A percentile compares a stretch with the other conserved stretches of the same genome.
These are phyloP conservation scores for Triticum aestivum DNA, from an alignment of 176 grass and related monocot genomes.

Conservation along the genomic window IWGSC_CS_RefSeq_v2.1 NC_057813.1:66978713-66979212, in stretches of 20 bases:
- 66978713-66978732: constrained; percentile 76
- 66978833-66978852: constrained; percentile 19
- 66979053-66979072: neutral
- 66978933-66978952: constrained; percentile 94
- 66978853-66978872: constrained; percentile 35
- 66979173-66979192: neutral
- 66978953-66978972: constrained; percentile 88
- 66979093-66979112: neutral
- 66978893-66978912: constrained; percentile 47
- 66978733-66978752: constrained; percentile 90
- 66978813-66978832: constrained; percentile 26
- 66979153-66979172: neutral
- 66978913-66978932: constrained; percentile 93
- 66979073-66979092: neutral
- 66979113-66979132: neutral
- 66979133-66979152: neutral
- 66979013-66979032: neutral
- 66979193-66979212: neutral
- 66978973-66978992: neutral
- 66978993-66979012: neutral
- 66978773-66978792: neutral
- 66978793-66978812: constrained; percentile 24
- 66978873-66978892: constrained; percentile 31
- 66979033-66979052: neutral
- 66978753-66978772: constrained; percentile 62